These are phyloP conservation scores for Ascochyta pisi DNA, from an alignment of 2,329 filamentous ascomycete species.

Conservation along the genomic window DNA sequence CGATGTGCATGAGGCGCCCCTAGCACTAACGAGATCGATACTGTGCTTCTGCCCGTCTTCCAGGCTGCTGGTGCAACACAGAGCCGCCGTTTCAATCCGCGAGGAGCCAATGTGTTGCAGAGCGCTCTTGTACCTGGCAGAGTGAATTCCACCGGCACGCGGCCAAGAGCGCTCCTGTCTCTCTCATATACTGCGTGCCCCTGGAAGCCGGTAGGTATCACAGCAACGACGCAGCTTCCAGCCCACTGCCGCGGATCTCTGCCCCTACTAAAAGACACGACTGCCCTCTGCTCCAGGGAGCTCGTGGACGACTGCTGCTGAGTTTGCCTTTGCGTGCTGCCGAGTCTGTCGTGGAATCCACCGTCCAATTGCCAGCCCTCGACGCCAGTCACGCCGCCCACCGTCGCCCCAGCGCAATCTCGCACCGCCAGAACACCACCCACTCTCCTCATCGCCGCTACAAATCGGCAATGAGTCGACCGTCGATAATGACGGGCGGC, in stretches of 20 bases:
- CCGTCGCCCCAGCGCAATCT: slow-evolving; percentile 20
- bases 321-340: slow-evolving; percentile 23
- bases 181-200: slow-evolving; percentile 50
- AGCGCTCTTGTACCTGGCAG: slow-evolving; percentile 50
- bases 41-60: slow-evolving; percentile 34
- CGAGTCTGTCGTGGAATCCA: slow-evolving; percentile 46
- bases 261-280: slow-evolving; percentile 48
- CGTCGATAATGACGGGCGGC: slow-evolving; percentile 36
- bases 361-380: slow-evolving; percentile 36
- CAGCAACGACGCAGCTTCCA: slow-evolving; percentile 48
- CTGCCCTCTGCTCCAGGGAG: slow-evolving; percentile 41
- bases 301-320: slow-evolving; percentile 41
- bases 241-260: slow-evolving; percentile 42
- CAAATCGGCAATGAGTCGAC: slow-evolving; percentile 37
- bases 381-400: slow-evolving; percentile 34
- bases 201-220: slow-evolving; percentile 46
- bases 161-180: slow-evolving; percentile 43
- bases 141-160: slow-evolving; percentile 42
- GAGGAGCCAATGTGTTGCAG: slow-evolving; percentile 47
- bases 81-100: slow-evolving; percentile 47
- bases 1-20: slow-evolving; percentile 48
- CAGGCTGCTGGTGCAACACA: slow-evolving; percentile 47
- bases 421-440: slow-evolving; percentile 13
- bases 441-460: slow-evolving; percentile 3
- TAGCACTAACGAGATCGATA: slow-evolving; percentile 47